These are phyloP conservation scores for Conticribra guillardii DNA, from an alignment of 108 stramenopile genomes.

Conservation along the genomic window DNA sequence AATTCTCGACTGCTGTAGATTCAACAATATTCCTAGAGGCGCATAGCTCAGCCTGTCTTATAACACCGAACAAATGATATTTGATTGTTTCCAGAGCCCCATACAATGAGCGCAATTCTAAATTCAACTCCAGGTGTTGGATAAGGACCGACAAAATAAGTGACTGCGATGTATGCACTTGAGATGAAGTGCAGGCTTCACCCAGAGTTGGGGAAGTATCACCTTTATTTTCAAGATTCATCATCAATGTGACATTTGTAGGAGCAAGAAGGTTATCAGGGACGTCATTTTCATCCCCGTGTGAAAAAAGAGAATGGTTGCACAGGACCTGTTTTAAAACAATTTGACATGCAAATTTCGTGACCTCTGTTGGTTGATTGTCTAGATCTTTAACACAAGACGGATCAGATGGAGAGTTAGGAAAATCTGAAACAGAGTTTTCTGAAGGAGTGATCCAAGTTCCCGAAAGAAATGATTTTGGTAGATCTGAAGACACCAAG, in stretches of 20 bases:
- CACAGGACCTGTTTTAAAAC: neutral
- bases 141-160: conserved; percentile 58
- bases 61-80: conserved; percentile 36
- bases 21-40: too few species aligned
- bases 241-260: conserved; percentile 60
- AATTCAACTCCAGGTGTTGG: conserved; percentile 52
- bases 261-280: conserved; percentile 55
- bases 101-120: conserved; percentile 57
- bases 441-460: conserved; percentile 52
- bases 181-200: neutral
- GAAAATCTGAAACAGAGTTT: conserved; percentile 49
- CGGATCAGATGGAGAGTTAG: conserved; percentile 72
- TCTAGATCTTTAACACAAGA: conserved; percentile 30
- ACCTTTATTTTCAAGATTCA: conserved; percentile 62
- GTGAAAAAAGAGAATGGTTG: conserved; percentile 27
- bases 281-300: conserved; percentile 18
- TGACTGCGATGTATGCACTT: conserved; percentile 43
- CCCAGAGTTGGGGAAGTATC: conserved; percentile 16
- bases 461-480: conserved; percentile 67
- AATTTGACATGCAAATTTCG: neutral
- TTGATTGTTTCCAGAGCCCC: conserved; percentile 59
- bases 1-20: too few species aligned
- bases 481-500: conserved; percentile 65
- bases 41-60: neutral
- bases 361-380: neutral